Evolutionary conservation across 2,329 filamentous ascomycete genomes (phyloP).

Genomic region (Ophiocordyceps sinensis): DNA sequence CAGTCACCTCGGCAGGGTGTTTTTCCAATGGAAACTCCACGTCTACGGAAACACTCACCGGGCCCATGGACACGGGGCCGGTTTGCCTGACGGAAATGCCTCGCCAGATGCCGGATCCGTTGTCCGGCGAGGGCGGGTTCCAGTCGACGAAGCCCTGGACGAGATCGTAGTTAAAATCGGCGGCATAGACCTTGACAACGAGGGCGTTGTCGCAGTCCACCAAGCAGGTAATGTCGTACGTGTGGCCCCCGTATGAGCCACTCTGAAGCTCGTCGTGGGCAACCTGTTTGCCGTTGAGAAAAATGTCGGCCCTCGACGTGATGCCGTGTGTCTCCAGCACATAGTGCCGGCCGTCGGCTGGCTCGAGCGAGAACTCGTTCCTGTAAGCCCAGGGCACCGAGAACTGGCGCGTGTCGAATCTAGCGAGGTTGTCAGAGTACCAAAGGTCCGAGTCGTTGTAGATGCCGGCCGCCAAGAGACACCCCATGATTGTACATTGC

Average conservation of each 20-base stretch:
- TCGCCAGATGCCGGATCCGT: conserved; percentile 49
- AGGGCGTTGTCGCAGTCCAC: conserved; percentile 31
- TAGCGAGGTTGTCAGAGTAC: conserved; percentile 32
- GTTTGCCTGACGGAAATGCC: conserved; percentile 40
- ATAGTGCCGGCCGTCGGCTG: conserved; percentile 24
- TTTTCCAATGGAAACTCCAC: conserved; percentile 12
- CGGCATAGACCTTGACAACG: conserved; percentile 39
- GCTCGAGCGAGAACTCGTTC: conserved; percentile 29
- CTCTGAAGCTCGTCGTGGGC: conserved; percentile 32
- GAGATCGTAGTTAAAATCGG: conserved; percentile 43
- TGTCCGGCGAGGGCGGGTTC: conserved; percentile 35
- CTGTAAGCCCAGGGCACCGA: conserved; percentile 44
- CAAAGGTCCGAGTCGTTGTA: conserved; percentile 40
- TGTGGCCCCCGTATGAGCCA: conserved; percentile 41
- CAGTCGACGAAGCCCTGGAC: conserved; percentile 25
- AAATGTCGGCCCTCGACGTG: conserved; percentile 44
- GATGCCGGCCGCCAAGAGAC: conserved; percentile 34
- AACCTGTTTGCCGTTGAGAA: conserved; percentile 39
- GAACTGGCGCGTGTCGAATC: conserved; percentile 32
- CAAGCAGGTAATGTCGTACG: conserved; percentile 37
- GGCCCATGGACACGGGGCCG: conserved; percentile 30
- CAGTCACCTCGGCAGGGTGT: conserved; percentile 17
- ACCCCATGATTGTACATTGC: conserved; percentile 41
- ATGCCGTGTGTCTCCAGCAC: conserved; percentile 44
- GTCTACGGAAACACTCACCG: conserved; percentile 29